Conservation (phyloP, 768 basidiomycete genomes). For the Leucosporidium yakuticum region DNA sequence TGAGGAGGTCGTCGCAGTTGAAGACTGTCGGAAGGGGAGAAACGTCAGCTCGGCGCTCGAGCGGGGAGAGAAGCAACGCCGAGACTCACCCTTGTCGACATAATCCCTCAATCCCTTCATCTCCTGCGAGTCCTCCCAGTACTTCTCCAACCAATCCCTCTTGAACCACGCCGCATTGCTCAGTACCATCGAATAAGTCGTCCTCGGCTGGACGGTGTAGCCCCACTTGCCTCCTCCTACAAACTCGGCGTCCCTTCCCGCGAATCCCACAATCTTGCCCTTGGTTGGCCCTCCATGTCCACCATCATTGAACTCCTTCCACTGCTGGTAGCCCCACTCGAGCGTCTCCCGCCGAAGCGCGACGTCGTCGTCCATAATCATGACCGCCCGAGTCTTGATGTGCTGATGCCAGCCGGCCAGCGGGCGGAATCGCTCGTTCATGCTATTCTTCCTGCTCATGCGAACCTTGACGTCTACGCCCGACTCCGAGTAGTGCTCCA, state of each 20-base stretch:
- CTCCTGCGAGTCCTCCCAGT: constrained; percentile 25
- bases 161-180: constrained; percentile 33
- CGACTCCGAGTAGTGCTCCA: constrained; percentile 13
- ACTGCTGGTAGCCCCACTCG: constrained; percentile 34
- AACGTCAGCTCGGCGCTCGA: neutral
- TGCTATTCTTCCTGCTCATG: constrained; percentile 26
- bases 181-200: constrained; percentile 31
- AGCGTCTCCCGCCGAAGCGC: constrained; percentile 21
- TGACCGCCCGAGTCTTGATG: constrained; percentile 25
- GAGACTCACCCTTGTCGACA: constrained; percentile 31
- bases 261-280: constrained; percentile 32
- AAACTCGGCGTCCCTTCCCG: constrained; percentile 19
- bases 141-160: constrained; percentile 27
- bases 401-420: constrained; percentile 18
- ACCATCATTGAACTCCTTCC: constrained; percentile 8
- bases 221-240: constrained; percentile 8
- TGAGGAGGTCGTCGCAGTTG: constrained; percentile 37
- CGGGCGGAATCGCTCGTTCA: constrained; percentile 35
- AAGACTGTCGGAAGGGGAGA: constrained; percentile 11
- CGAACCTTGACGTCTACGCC: constrained; percentile 26
- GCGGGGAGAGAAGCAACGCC: neutral
- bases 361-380: constrained; percentile 37
- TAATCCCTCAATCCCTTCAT: constrained; percentile 20
- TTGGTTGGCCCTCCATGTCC: neutral
- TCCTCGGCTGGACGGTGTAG: constrained; percentile 19